Evolutionary conservation across 495 filamentous ascomycete species (phyloP).

Genomic region (Penicillium longicatenatum): DNA sequence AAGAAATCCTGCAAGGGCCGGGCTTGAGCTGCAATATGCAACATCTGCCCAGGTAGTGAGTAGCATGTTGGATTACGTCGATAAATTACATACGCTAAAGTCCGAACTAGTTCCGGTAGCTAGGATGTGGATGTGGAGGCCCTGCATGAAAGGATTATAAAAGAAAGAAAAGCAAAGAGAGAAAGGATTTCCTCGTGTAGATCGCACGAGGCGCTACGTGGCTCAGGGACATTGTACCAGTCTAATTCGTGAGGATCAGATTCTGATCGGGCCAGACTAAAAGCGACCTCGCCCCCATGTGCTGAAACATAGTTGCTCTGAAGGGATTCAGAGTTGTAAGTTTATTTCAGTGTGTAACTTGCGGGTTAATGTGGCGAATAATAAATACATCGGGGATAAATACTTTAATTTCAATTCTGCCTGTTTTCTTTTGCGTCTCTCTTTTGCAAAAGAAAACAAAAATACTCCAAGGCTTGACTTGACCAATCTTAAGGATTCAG

Average conservation of each 20-base stretch:
- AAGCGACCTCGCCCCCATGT: background rate
- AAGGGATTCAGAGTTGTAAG: background rate
- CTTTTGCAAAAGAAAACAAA: background rate
- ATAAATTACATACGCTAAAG: too few species aligned
- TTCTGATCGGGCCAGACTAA: background rate
- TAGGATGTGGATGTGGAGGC: background rate
- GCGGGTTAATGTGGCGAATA: background rate
- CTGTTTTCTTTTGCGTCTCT: background rate
- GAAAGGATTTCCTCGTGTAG: background rate
- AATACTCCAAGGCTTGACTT: background rate
- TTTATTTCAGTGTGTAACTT: too few species aligned
- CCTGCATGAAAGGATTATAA: background rate
- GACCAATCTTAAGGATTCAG: background rate
- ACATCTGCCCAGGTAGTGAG: background rate
- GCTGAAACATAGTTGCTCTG: background rate
- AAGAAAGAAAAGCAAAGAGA: background rate
- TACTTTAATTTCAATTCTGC: too few species aligned
- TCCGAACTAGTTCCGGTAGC: too few species aligned
- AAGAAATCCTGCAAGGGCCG: slow-evolving; percentile 6
- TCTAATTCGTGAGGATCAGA: background rate
- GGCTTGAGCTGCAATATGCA: background rate
- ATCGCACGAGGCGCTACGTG: slow-evolving; percentile 1
- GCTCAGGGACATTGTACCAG: background rate
- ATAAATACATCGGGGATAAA: background rate
- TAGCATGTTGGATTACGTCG: too few species aligned